Base-by-base conservation (phyloP, 495 filamentous ascomycete species). In the Podospora tetraspora region DNA sequence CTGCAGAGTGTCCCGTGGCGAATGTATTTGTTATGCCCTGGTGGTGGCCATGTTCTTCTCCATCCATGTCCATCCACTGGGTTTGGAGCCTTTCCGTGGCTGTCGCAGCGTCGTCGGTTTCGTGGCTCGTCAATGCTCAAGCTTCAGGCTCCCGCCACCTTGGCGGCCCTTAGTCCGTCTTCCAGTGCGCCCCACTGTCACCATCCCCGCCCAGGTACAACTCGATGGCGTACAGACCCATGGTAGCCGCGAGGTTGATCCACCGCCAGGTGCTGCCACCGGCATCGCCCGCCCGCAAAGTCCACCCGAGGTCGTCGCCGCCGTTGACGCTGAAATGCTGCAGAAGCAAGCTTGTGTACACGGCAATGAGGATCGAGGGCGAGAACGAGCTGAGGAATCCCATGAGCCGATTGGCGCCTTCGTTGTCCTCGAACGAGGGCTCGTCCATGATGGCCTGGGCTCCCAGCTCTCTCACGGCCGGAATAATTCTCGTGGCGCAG, bases 281-380 rank as follows among this genome's bases (percentile, higher is more conserved):
- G 16, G 88, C 87, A 66, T 90, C 89, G 1, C 88, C 89, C 21
- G 89, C 91, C 73, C 93, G 90, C 66, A 86, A 76, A 43, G 87
- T 93, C 92, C 92, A 97, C 87, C 92, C 96, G n/a, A 70, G 70
- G 69, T 94, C 92, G 24, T 87, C 90, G 57, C 75, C 81, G 66
- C 72, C 75, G 60, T 84, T 92, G 4, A 87, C 86, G 16, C 91
- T 90, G 72, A 99, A 97, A 77, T 99, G 95, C 78, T 97, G 94
- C 84, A 99, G 90, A 30, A 99, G 77, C 16, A 99, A 83, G 77
- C 93, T 97, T n/a, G 95, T 99, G 75, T 99, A 99, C 25, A 97
- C 93, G 2, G 94, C 89, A 59, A 99, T 91, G 13, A 99, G 84
- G 62, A 99, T 96, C 32, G 88, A 92, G 0, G 95, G 95, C 32